Conservation (phyloP, 495 filamentous ascomycete species). For the Daldinia grandis region DNA sequence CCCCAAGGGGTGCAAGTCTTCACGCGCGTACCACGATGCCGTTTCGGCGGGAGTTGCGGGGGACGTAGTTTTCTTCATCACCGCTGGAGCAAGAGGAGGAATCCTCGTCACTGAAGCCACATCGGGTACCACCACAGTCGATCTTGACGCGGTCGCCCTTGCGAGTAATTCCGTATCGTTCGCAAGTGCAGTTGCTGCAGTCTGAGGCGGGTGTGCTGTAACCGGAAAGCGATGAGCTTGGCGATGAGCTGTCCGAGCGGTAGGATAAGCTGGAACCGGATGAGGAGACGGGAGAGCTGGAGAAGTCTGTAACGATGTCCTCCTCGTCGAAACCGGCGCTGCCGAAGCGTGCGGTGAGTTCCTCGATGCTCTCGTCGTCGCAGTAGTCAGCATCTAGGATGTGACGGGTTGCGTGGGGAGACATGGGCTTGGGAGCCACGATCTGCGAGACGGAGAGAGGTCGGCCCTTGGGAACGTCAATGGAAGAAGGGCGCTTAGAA, state of each 20-base stretch:
- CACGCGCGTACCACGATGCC: constrained; percentile 75
- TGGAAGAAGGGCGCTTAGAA: constrained; percentile 48
- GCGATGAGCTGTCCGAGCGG: constrained; percentile 77
- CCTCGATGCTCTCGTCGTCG: constrained; percentile 69
- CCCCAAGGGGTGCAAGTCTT: constrained; percentile 39
- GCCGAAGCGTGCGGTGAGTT: constrained; percentile 77
- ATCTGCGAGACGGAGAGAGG: constrained; percentile 89
- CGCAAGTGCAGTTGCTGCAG: constrained; percentile 76
- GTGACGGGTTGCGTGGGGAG: constrained; percentile 82
- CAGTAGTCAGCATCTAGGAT: constrained; percentile 82
- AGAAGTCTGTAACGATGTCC: constrained; percentile 65
- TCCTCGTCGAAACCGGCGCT: constrained; percentile 75
- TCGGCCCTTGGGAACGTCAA: constrained; percentile 82
- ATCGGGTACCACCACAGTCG: constrained; percentile 88
- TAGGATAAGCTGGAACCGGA: constrained; percentile 77
- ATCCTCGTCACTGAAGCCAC: constrained; percentile 75
- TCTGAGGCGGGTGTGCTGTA: constrained; percentile 66
- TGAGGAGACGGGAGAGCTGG: constrained; percentile 71
- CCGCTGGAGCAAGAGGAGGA: constrained; percentile 57
- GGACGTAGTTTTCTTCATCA: constrained; percentile 70
- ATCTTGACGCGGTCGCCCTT: constrained; percentile 91
- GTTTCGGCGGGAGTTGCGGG: constrained; percentile 70
- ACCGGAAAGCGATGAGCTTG: constrained; percentile 76
- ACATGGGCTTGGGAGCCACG: constrained; percentile 85
- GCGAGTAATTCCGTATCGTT: constrained; percentile 96